Evolutionary conservation across 2,329 filamentous ascomycete species (phyloP).

Genomic region (Arthrobotrys pseudoclavata): DNA sequence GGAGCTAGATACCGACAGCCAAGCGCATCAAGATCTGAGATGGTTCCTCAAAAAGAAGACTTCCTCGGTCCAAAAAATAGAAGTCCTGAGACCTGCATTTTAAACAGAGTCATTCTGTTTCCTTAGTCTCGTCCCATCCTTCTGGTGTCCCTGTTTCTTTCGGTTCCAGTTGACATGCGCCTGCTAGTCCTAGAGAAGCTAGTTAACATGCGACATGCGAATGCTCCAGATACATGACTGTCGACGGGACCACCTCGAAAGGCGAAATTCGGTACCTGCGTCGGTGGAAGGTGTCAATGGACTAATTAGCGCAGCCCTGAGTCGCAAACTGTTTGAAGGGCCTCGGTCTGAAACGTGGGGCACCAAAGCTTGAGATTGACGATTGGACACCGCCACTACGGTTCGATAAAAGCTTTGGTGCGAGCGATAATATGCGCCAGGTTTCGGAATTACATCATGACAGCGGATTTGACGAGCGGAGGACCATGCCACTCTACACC

Average conservation of each 20-base stretch:
- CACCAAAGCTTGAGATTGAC: conserved; percentile 24
- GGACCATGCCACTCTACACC: neutral
- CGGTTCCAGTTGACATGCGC: conserved; percentile 54
- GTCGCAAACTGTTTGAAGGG: conserved; percentile 55
- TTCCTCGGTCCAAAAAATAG: conserved; percentile 11
- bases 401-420: conserved; percentile 8
- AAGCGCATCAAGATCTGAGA: conserved; percentile 33
- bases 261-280: conserved; percentile 16
- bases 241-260: conserved; percentile 14
- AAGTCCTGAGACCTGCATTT: conserved; percentile 45
- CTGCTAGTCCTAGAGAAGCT: conserved; percentile 32
- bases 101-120: conserved; percentile 49
- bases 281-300: conserved; percentile 3
- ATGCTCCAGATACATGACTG: conserved; percentile 54
- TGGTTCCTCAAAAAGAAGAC: conserved; percentile 20
- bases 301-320: conserved; percentile 36
- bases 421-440: conserved; percentile 23
- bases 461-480: conserved; percentile 4
- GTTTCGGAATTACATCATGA: conserved; percentile 39
- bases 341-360: conserved; percentile 42
- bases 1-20: conserved; percentile 38
- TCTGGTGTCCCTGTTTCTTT: conserved; percentile 51
- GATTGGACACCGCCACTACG: conserved; percentile 15
- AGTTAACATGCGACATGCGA: conserved; percentile 56
- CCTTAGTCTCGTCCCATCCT: conserved; percentile 21